Percentiles rank a stretch among this genome's conserved stretches.
Evolutionary conservation across 2,329 filamentous ascomycete genomes (phyloP).

Genomic region (Aspergillus nomiae): DNA sequence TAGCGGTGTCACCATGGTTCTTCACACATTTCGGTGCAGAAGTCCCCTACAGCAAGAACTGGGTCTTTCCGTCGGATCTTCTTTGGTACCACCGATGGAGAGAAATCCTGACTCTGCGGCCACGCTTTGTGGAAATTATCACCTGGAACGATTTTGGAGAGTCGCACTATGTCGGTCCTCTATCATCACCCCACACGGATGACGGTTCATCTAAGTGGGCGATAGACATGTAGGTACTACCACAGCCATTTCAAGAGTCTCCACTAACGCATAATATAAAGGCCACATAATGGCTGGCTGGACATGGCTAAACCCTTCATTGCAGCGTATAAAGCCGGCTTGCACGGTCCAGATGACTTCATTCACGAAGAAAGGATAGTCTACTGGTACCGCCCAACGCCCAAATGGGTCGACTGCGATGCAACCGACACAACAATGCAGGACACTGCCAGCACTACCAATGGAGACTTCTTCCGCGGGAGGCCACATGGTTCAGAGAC

Average conservation of each 20-base stretch:
- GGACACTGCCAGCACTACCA: slow-evolving; percentile 44
- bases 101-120: slow-evolving; percentile 45
- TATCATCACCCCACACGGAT: slow-evolving; percentile 37
- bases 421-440: slow-evolving; percentile 51
- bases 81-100: slow-evolving; percentile 49
- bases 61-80: slow-evolving; percentile 49
- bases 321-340: slow-evolving; percentile 54
- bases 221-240: slow-evolving; percentile 40
- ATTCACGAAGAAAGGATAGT: slow-evolving; percentile 53
- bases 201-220: slow-evolving; percentile 51
- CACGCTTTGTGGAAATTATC: slow-evolving; percentile 52
- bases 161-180: slow-evolving; percentile 56
- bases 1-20: slow-evolving; percentile 53
- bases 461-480: slow-evolving; percentile 55
- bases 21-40: slow-evolving; percentile 52
- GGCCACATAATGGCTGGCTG: slow-evolving; percentile 56
- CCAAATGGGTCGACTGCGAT: slow-evolving; percentile 51
- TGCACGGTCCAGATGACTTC: slow-evolving; percentile 33
- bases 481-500: slow-evolving; percentile 54
- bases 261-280: slow-evolving; percentile 12
- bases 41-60: slow-evolving; percentile 54
- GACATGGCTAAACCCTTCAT: slow-evolving; percentile 58
- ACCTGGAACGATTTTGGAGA: slow-evolving; percentile 58
- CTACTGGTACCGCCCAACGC: slow-evolving; percentile 60
- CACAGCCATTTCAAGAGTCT: not conserved